phyloP scores from a whole-genome alignment of 345 rosid species.

The Passiflora organensis region DNA sequence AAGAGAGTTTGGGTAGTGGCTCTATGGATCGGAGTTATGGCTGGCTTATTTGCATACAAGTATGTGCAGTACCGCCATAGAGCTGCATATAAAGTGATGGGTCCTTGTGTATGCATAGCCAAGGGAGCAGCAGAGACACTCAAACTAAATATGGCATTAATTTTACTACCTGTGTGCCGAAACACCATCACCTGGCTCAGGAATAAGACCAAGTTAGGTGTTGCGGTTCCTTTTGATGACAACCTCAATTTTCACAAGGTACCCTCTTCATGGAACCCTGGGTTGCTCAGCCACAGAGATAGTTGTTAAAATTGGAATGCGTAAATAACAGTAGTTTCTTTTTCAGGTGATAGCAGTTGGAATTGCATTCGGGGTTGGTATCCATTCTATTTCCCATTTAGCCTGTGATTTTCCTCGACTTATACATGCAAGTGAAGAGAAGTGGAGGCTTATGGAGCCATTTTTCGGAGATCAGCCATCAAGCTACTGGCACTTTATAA shows the following conservation, averaged over 20 bases:
- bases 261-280: neutral
- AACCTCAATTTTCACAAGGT: conserved; percentile 87
- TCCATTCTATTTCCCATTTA: conserved; percentile 56
- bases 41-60: conserved; percentile 53
- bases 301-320: neutral
- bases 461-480: conserved; percentile 57
- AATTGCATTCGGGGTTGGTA: conserved; percentile 51
- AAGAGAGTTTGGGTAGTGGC: conserved; percentile 67
- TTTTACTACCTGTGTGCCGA: conserved; percentile 67
- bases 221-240: conserved; percentile 79
- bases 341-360: conserved; percentile 61
- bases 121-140: conserved; percentile 78
- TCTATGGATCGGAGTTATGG: conserved; percentile 55
- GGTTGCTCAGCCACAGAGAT: neutral
- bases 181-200: conserved; percentile 83
- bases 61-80: conserved; percentile 42
- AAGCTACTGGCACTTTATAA: conserved; percentile 65
- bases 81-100: conserved; percentile 60
- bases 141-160: conserved; percentile 73
- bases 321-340: neutral
- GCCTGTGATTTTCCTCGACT: conserved; percentile 68
- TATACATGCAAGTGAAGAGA: conserved; percentile 43
- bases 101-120: conserved; percentile 61
- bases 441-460: conserved; percentile 44
- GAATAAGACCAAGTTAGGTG: conserved; percentile 58